Percentiles rank a stretch among this genome's conserved stretches.
These are phyloP conservation scores for Lantana camara DNA, from an alignment of 257 asterid species.

Conservation along the genomic window DNA sequence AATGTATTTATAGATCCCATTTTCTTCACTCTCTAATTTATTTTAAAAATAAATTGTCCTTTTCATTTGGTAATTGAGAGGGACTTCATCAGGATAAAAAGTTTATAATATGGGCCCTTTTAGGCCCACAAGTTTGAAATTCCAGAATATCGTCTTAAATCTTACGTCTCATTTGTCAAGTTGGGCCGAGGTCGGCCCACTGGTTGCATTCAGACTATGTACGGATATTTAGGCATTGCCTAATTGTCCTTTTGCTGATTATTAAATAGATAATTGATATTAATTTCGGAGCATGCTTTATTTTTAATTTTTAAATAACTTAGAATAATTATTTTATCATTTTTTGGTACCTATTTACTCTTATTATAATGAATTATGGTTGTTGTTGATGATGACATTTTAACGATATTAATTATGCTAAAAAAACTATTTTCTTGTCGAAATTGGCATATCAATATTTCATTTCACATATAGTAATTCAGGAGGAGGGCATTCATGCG, in stretches of 20 bases:
- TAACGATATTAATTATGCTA: too few species aligned
- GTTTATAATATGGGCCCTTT: background rate
- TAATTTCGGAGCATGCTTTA: background rate
- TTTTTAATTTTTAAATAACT: background rate
- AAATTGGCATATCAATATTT: too few species aligned
- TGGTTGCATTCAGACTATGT: background rate
- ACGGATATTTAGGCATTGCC: background rate
- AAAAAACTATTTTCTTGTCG: too few species aligned
- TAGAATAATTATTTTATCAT: background rate
- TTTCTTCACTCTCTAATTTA: too few species aligned
- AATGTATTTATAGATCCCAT: too few species aligned
- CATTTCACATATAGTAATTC: too few species aligned
- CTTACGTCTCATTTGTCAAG: background rate
- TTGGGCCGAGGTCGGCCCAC: background rate
- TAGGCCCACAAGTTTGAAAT: background rate
- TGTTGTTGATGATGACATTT: too few species aligned
- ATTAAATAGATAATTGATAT: background rate
- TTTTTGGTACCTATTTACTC: background rate
- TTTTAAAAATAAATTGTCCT: too few species aligned
- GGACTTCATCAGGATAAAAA: background rate
- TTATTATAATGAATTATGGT: background rate
- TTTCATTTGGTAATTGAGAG: background rate
- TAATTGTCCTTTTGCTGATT: too few species aligned
- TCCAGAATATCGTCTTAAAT: background rate
- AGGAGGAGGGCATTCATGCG: too few species aligned